phyloP scores from a whole-genome alignment of 148 eudicot species.

The Rhododendron henanense region DNA sequence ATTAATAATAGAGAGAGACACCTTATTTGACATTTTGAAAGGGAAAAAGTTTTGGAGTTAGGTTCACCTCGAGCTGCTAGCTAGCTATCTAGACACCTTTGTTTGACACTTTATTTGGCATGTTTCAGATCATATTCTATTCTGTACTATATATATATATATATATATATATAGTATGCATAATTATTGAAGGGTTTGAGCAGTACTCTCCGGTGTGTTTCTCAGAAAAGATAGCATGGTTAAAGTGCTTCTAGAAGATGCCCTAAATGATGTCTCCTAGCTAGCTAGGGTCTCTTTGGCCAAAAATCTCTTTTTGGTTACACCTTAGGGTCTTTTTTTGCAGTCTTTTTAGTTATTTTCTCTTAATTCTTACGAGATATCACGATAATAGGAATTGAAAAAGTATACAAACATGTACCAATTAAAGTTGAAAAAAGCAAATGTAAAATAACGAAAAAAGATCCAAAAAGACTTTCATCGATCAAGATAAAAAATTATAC shows the following conservation, averaged over 20 bases:
- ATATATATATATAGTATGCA: not conserved
- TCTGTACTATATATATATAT: not conserved
- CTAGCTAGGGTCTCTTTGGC: not conserved
- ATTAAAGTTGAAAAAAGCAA: no score
- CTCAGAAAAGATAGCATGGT: not conserved
- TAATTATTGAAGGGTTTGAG: slow-evolving; percentile 10
- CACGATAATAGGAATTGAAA: no score
- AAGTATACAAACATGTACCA: no score
- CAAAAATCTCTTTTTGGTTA: no score
- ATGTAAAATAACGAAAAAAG: no score
- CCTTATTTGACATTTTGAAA: slow-evolving; percentile 22
- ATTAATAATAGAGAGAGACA: slow-evolving; percentile 12
- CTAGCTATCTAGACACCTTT: no score
- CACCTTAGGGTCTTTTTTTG: not conserved
- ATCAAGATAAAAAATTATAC: no score
- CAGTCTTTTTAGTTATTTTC: no score
- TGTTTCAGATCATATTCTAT: not conserved
- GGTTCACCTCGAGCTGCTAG: slow-evolving; percentile 5
- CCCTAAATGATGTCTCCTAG: not conserved
- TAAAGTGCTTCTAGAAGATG: not conserved
- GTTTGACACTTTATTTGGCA: not conserved
- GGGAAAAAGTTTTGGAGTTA: slow-evolving; percentile 10
- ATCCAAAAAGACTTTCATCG: no score
- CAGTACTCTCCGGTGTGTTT: not conserved
- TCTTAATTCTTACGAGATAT: no score